phyloP scores from a whole-genome alignment of 805 yeast genomes.

The Teunomyces lycoperdinae region DNA sequence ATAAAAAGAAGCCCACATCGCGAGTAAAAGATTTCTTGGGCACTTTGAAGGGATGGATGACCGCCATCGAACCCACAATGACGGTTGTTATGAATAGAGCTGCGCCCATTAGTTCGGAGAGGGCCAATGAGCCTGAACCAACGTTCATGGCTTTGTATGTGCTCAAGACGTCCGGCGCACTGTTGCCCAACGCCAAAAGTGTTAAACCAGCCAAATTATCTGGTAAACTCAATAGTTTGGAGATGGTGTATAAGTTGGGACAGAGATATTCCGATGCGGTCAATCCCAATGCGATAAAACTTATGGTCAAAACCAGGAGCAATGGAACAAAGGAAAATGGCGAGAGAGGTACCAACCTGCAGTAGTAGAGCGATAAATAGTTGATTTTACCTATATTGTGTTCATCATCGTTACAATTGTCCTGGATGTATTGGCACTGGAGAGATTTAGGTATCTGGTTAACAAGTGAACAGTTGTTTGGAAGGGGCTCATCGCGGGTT shows the following conservation, averaged over 20 bases:
- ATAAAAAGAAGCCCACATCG: conserved; percentile 58
- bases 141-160: conserved; percentile 78
- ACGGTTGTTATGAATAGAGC: conserved; percentile 78
- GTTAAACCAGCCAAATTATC: conserved; percentile 86
- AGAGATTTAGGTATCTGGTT: conserved; percentile 2
- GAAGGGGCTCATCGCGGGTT: not conserved
- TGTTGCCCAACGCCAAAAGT: conserved; percentile 85
- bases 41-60: conserved; percentile 63
- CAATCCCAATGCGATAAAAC: conserved; percentile 66
- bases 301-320: conserved; percentile 27
- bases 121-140: conserved; percentile 72
- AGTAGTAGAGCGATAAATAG: conserved; percentile 36
- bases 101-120: conserved; percentile 91
- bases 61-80: conserved; percentile 75
- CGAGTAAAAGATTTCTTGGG: conserved; percentile 50
- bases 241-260: conserved; percentile 69
- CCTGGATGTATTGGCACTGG: conserved; percentile 34
- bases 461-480: conserved; percentile 5
- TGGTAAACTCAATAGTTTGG: conserved; percentile 59
- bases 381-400: conserved; percentile 33
- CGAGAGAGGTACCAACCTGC: conserved; percentile 12
- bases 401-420: conserved; percentile 28
- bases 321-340: conserved; percentile 16
- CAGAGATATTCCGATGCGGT: conserved; percentile 82
- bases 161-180: conserved; percentile 84